phyloP scores from a whole-genome alignment of 495 filamentous ascomycete species.

The Xylaria sp. region DNA sequence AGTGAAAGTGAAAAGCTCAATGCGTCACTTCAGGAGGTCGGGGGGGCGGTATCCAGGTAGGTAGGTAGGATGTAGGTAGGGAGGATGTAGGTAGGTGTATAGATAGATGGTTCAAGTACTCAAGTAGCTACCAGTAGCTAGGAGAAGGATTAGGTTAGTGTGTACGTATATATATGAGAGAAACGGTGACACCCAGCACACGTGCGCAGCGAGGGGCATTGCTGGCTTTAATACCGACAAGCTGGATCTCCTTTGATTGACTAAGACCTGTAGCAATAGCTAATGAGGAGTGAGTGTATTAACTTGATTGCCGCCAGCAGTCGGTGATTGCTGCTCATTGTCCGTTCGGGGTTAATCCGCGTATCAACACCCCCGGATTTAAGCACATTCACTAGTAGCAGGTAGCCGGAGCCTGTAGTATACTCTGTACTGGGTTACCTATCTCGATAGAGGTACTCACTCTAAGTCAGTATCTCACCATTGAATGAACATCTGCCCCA shows the following conservation, averaged over 20 bases:
- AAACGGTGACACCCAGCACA: neutral
- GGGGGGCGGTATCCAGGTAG: neutral
- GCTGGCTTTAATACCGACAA: neutral
- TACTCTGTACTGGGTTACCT: too few relatives aligned
- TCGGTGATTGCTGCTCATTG: constrained; percentile 1
- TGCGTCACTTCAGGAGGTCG: neutral
- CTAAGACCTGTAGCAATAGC: neutral
- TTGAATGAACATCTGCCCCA: too few relatives aligned
- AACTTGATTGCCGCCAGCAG: too few relatives aligned
- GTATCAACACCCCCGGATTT: neutral
- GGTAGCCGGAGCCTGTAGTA: neutral
- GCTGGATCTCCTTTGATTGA: neutral
- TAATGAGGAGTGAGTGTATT: neutral
- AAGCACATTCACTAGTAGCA: neutral
- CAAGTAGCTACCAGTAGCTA: too few relatives aligned
- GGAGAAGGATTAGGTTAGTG: too few relatives aligned
- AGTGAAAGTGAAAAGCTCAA: too few relatives aligned
- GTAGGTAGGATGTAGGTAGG: neutral
- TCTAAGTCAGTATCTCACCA: too few relatives aligned
- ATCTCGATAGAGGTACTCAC: too few relatives aligned
- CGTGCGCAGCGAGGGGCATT: neutral
- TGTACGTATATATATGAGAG: too few relatives aligned
- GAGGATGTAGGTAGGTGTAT: too few relatives aligned
- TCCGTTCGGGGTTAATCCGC: constrained; percentile 13
- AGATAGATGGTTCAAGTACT: too few relatives aligned